Evolutionary conservation across 2,329 filamentous ascomycete species (phyloP).

Genomic region (Aspergillus neotritici): DNA sequence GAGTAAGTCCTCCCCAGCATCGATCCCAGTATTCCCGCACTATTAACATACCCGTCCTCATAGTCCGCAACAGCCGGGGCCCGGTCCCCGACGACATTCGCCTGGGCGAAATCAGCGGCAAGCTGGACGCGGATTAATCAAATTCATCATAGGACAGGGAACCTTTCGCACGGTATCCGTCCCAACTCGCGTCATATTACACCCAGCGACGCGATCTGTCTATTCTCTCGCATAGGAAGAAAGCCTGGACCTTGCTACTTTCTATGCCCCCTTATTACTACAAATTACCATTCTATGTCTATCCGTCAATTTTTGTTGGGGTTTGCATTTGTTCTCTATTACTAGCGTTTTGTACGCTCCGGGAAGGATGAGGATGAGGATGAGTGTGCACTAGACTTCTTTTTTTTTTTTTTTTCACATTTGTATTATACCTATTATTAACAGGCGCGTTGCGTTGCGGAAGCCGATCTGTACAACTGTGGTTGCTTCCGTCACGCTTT

Average conservation of each 20-base stretch:
- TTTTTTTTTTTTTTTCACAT: constrained; percentile 2
- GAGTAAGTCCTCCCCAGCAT: constrained; percentile 47
- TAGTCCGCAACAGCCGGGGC: constrained; percentile 51
- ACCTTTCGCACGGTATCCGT: too few species aligned
- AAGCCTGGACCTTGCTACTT: too few species aligned
- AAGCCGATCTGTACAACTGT: constrained; percentile 4
- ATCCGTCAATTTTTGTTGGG: too few species aligned
- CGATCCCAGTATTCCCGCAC: not conserved
- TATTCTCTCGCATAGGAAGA: too few species aligned
- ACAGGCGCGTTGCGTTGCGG: constrained; percentile 11
- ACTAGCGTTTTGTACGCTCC: not conserved
- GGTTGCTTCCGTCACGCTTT: constrained; percentile 3
- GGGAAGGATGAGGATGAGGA: too few species aligned
- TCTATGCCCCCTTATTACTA: too few species aligned
- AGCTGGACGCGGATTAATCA: constrained; percentile 55
- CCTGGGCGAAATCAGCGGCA: constrained; percentile 64
- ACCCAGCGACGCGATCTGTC: too few species aligned
- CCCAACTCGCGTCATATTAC: too few species aligned
- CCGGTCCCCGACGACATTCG: constrained; percentile 64
- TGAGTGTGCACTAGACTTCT: not conserved
- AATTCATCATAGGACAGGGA: too few species aligned
- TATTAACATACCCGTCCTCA: constrained; percentile 3
- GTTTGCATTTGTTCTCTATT: too few species aligned
- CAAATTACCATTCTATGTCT: too few species aligned
- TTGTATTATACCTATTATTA: constrained; percentile 11